Percentiles rank a stretch among this genome's conserved stretches.
These are phyloP conservation scores for Paraconiothyrium brasiliense DNA, from an alignment of 2,329 filamentous ascomycete species.

Conservation along the genomic window DNA sequence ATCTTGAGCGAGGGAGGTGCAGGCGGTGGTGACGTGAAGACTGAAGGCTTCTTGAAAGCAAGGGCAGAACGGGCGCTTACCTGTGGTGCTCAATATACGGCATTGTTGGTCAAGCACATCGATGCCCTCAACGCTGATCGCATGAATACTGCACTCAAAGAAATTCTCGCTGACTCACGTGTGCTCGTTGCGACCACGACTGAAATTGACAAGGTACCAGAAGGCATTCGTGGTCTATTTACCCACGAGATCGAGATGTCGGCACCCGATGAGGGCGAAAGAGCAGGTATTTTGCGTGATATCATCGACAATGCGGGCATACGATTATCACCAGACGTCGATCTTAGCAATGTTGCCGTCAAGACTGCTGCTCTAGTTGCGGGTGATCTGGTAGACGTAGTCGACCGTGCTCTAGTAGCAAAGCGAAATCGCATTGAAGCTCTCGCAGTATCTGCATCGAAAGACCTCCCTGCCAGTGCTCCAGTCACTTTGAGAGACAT, in stretches of 20 bases:
- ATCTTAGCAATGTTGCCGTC: conserved; percentile 83
- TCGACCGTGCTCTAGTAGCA: conserved; percentile 85
- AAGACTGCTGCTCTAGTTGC: conserved; percentile 97
- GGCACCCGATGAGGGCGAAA: conserved; percentile 90
- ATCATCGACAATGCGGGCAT: conserved; percentile 81
- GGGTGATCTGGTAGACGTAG: conserved; percentile 91
- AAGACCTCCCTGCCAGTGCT: conserved; percentile 42
- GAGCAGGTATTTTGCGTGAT: conserved; percentile 84
- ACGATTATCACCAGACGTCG: conserved; percentile 82
- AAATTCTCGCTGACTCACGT: conserved; percentile 79
- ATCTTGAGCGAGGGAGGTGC: conserved; percentile 90
- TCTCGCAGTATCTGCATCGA: conserved; percentile 64
- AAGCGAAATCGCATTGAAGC: conserved; percentile 78
- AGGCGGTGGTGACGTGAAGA: conserved; percentile 91
- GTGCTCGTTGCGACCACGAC: conserved; percentile 94
- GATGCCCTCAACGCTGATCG: conserved; percentile 91
- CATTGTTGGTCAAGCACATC: conserved; percentile 86
- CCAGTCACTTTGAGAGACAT: conserved; percentile 79
- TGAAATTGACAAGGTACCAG: conserved; percentile 92
- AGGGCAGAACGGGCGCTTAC: conserved; percentile 88
- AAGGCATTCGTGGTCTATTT: conserved; percentile 88
- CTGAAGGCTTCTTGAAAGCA: conserved; percentile 87
- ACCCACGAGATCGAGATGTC: conserved; percentile 95
- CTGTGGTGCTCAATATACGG: conserved; percentile 85
- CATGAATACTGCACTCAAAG: conserved; percentile 84